phyloP scores from a whole-genome alignment of 192 early-diverging fungal species.

The Entomortierella beljakovae region DNA sequence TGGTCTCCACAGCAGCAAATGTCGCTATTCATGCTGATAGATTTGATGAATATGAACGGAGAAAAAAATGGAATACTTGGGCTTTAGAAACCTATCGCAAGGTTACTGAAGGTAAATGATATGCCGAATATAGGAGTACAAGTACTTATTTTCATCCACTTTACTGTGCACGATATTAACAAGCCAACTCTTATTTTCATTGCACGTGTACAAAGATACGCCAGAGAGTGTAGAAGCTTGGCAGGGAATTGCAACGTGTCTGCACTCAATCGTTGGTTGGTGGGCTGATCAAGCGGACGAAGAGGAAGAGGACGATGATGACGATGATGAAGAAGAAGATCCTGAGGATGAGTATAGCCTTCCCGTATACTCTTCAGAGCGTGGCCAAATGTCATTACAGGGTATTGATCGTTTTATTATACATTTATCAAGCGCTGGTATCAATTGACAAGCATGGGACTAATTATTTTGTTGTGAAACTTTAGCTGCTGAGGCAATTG shows the following conservation, averaged over 20 bases:
- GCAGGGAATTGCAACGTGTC: conserved; percentile 47
- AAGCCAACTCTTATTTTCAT: not conserved
- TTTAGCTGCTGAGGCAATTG: conserved; percentile 39
- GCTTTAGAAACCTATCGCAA: conserved; percentile 35
- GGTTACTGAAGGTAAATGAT: conserved; percentile 27
- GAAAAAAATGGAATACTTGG: conserved; percentile 52
- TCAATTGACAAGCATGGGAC: not conserved
- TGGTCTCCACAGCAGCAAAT: conserved; percentile 39
- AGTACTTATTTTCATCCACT: no score
- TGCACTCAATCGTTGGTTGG: conserved; percentile 56
- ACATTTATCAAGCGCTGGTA: not conserved
- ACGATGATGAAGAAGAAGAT: conserved; percentile 37
- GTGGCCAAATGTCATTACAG: conserved; percentile 39
- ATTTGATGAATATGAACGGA: conserved; percentile 42
- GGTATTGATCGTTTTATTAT: conserved; percentile 20
- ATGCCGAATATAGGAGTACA: not conserved
- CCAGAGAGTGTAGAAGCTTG: conserved; percentile 45
- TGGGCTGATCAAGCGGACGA: conserved; percentile 52
- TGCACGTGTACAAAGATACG: conserved; percentile 7
- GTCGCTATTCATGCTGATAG: conserved; percentile 47
- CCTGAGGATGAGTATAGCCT: conserved; percentile 48
- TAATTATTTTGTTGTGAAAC: not conserved
- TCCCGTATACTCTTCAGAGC: conserved; percentile 43
- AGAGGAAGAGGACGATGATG: conserved; percentile 33
- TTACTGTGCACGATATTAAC: no score